These are phyloP conservation scores for Cafeteria roenbergensis DNA, from an alignment of 108 stramenopile species.

Conservation along the genomic window DNA sequence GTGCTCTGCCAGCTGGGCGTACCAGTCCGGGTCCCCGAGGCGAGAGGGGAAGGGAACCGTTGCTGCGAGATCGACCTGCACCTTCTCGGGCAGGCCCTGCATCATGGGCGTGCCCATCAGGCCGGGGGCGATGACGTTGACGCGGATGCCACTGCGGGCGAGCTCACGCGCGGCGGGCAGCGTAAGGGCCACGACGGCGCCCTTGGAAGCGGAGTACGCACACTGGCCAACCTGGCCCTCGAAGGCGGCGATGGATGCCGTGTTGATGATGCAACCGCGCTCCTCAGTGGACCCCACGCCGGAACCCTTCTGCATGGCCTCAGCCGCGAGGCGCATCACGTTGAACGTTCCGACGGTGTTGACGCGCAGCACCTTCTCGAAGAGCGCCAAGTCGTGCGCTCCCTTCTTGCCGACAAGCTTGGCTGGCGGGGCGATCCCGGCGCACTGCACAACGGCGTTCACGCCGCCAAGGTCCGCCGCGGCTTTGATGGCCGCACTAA, in stretches of 20 bases:
- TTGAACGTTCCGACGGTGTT: slow-evolving; percentile 89
- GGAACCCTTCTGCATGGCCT: slow-evolving; percentile 51
- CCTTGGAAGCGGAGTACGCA: slow-evolving; percentile 80
- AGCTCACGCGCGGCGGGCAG: slow-evolving; percentile 80
- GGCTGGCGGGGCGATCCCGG: slow-evolving; percentile 67
- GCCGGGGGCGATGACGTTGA: slow-evolving; percentile 81
- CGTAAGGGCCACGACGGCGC: slow-evolving; percentile 62
- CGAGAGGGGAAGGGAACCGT: slow-evolving; percentile 67
- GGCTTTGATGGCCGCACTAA: slow-evolving; percentile 11
- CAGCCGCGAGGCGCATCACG: slow-evolving; percentile 67
- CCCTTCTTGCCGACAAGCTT: slow-evolving; percentile 54
- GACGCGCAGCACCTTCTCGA: slow-evolving; percentile 53
- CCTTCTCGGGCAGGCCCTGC: slow-evolving; percentile 63
- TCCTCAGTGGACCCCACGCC: slow-evolving; percentile 52
- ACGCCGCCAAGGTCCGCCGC: slow-evolving; percentile 23
- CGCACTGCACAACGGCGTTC: slow-evolving; percentile 75
- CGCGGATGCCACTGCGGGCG: slow-evolving; percentile 59
- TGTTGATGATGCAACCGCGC: slow-evolving; percentile 75
- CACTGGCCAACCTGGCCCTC: slow-evolving; percentile 83
- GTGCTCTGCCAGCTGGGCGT: slow-evolving; percentile 29
- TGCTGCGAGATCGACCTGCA: slow-evolving; percentile 57
- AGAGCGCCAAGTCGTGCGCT: slow-evolving; percentile 35
- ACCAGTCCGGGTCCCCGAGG: slow-evolving; percentile 39
- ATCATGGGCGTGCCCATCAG: slow-evolving; percentile 77
- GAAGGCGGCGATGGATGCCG: slow-evolving; percentile 76